phyloP scores from a whole-genome alignment of 441 rosid species.

The Erysimum cheiri region DNA sequence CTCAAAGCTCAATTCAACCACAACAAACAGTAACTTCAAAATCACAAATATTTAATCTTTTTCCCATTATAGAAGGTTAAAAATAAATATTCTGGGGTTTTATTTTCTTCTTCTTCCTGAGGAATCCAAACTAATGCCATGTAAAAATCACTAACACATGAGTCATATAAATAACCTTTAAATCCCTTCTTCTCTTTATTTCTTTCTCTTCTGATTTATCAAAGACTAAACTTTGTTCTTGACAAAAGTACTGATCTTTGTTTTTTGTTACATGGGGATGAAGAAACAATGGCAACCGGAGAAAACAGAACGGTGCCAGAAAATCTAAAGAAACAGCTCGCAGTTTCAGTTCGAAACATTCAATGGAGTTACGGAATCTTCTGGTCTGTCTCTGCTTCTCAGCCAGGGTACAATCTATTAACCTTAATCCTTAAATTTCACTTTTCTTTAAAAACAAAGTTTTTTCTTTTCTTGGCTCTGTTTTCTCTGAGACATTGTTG shows the following conservation, averaged over 20 bases:
- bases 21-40: constrained; percentile 28
- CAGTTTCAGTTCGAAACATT: constrained; percentile 75
- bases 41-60: not conserved
- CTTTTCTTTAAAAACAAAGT: not conserved
- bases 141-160: constrained; percentile 26
- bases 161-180: constrained; percentile 24
- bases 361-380: constrained; percentile 93
- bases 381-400: constrained; percentile 75
- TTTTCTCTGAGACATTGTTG: not conserved
- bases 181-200: not conserved
- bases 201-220: constrained; percentile 1
- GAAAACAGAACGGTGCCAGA: constrained; percentile 51
- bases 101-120: constrained; percentile 29
- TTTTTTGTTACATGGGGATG: constrained; percentile 22
- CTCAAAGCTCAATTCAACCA: constrained; percentile 32
- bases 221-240: not conserved
- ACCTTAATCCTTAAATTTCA: constrained; percentile 8
- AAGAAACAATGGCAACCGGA: constrained; percentile 40
- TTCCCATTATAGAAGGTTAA: constrained; percentile 28
- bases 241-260: not conserved
- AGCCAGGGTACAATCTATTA: constrained; percentile 59
- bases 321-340: constrained; percentile 70
- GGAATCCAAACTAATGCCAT: constrained; percentile 30
- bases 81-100: constrained; percentile 7
- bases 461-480: not conserved